These are phyloP conservation scores for Cichorium intybus DNA, from an alignment of 140 eudicot species.

Conservation along the genomic window DNA sequence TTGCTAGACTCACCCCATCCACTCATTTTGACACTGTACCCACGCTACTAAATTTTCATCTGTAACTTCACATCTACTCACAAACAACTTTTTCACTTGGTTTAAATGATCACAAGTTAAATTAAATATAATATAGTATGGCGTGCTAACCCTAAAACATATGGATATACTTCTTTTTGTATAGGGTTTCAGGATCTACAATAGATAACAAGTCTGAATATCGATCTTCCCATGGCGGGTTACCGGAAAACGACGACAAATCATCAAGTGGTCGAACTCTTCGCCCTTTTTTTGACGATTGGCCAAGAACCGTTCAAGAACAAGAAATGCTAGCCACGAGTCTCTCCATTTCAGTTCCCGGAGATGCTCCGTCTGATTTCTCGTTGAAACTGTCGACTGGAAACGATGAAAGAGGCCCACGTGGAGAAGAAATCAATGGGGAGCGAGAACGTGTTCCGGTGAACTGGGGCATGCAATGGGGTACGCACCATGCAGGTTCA, in stretches of 20 bases:
- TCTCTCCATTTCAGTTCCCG: conserved; percentile 61
- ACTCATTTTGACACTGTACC: conserved; percentile 22
- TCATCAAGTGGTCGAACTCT: conserved; percentile 41
- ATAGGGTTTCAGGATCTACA: conserved; percentile 47
- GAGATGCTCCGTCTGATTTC: conserved; percentile 63
- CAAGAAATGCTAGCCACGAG: conserved; percentile 42
- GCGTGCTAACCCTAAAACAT: no score
- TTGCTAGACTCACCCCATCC: conserved; percentile 43
- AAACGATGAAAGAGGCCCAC: conserved; percentile 26
- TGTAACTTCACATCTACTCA: conserved; percentile 26
- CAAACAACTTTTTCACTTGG: background rate
- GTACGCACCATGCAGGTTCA: conserved; percentile 44
- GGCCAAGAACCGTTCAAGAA: conserved; percentile 59
- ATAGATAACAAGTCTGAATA: conserved; percentile 25
- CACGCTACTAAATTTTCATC: conserved; percentile 25
- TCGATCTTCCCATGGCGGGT: conserved; percentile 28
- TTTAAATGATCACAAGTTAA: background rate
- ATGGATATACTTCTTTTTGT: background rate
- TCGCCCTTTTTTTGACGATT: conserved; percentile 73
- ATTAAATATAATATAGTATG: background rate
- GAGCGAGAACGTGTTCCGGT: conserved; percentile 33
- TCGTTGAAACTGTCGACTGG: conserved; percentile 70
- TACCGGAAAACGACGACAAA: conserved; percentile 22
- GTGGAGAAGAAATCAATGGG: conserved; percentile 9
- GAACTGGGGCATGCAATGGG: conserved; percentile 58